Percentiles rank a stretch among this genome's conserved stretches.
Conservation (phyloP, 768 basidiomycete genomes). For the Phylloporus rhodoxanthus region DNA sequence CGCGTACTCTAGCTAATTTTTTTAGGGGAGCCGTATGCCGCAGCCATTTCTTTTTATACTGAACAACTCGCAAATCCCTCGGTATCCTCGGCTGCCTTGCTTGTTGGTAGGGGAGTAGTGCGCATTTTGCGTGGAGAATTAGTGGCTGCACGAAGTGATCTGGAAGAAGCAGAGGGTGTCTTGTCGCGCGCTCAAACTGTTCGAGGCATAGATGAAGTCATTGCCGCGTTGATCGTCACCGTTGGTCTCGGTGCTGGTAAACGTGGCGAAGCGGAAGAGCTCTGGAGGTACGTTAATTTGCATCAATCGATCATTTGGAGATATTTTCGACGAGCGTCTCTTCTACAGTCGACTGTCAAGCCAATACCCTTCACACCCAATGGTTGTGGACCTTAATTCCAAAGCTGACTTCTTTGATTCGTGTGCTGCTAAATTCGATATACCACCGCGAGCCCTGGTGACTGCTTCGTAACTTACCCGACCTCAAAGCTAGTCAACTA, state of each 20-base stretch:
- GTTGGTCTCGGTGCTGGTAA: slow-evolving; percentile 53
- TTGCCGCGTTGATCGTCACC: slow-evolving; percentile 63
- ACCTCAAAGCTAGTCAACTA: neutral
- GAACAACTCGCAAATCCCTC: slow-evolving; percentile 82
- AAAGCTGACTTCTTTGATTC: slow-evolving; percentile 65
- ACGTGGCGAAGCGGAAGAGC: slow-evolving; percentile 56
- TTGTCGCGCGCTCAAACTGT: slow-evolving; percentile 42
- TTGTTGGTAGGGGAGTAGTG: slow-evolving; percentile 75
- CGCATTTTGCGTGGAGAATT: slow-evolving; percentile 74
- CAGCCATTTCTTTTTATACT: slow-evolving; percentile 61
- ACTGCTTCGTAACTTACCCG: slow-evolving; percentile 5
- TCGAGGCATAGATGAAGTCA: slow-evolving; percentile 51
- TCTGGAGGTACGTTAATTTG: slow-evolving; percentile 54
- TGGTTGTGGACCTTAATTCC: slow-evolving; percentile 53
- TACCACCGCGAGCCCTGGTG: slow-evolving; percentile 47
- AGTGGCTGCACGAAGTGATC: slow-evolving; percentile 68
- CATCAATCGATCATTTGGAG: slow-evolving; percentile 1
- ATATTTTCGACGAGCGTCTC: slow-evolving; percentile 1
- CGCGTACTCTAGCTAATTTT: neutral
- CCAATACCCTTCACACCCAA: slow-evolving; percentile 63
- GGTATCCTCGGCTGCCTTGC: slow-evolving; percentile 62
- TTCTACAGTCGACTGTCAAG: slow-evolving; percentile 36
- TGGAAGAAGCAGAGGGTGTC: slow-evolving; percentile 55
- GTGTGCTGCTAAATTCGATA: slow-evolving; percentile 49
- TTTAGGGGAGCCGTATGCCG: slow-evolving; percentile 32